phyloP scores from a whole-genome alignment of 176 grass and related monocot genomes.

The Rhipidocladum racemiflorum region DNA sequence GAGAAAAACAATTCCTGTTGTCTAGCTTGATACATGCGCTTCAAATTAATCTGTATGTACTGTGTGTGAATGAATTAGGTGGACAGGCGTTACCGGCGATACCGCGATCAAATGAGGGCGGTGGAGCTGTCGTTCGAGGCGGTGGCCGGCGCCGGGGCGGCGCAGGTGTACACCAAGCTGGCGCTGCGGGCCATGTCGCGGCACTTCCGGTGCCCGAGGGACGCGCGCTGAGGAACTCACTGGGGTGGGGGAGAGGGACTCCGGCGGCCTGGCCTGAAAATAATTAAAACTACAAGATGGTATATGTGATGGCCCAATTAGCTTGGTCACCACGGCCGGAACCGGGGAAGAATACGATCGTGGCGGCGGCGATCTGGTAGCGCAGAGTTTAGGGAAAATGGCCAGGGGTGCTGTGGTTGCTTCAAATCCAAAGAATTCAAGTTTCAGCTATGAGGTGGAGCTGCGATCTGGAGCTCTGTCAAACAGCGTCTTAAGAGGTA shows the following conservation, averaged over 20 bases:
- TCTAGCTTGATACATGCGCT: background rate
- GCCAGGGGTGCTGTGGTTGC: no score
- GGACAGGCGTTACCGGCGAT: conserved; percentile 60
- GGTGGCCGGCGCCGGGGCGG: conserved; percentile 40
- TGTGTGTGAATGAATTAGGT: conserved; percentile 37
- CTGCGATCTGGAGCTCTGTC: no score
- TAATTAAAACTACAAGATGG: no score
- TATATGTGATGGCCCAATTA: no score
- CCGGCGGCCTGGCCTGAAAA: no score
- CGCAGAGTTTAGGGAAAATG: no score
- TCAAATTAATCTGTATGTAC: background rate
- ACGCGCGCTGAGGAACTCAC: conserved; percentile 39
- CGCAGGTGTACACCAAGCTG: conserved; percentile 54
- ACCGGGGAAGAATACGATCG: no score
- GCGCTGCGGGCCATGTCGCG: conserved; percentile 74
- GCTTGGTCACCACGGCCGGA: no score
- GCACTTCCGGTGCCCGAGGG: conserved; percentile 69
- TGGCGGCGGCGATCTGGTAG: no score
- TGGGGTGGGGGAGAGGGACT: conserved; percentile 30
- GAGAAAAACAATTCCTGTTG: background rate
- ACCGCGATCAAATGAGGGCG: conserved; percentile 52
- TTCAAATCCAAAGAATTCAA: no score
- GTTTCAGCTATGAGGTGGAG: no score
- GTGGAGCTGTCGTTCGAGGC: conserved; percentile 52
- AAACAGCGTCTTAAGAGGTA: no score